phyloP scores from a whole-genome alignment of 805 yeast species.

The Lipomyces japonicus region DNA sequence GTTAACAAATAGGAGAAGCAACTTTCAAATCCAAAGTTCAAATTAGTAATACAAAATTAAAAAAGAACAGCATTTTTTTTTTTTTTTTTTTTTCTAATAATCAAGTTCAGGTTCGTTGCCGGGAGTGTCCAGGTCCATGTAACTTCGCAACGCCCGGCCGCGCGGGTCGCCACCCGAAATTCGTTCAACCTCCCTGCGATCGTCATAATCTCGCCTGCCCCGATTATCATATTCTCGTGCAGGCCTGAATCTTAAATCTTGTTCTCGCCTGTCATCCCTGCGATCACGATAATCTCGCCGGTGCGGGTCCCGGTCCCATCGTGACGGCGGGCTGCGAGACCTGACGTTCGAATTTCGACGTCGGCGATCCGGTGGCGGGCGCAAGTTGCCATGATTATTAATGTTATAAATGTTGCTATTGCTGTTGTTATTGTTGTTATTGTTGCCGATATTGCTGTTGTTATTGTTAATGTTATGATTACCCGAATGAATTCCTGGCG shows the following conservation, averaged over 20 bases:
- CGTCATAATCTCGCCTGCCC: conserved; percentile 7
- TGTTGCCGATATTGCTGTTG: not conserved
- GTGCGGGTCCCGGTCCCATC: not conserved
- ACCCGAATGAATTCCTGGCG: not conserved
- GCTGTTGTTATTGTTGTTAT: not conserved
- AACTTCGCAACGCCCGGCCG: conserved; percentile 21
- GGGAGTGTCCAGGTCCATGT: conserved; percentile 21
- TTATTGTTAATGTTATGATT: not conserved
- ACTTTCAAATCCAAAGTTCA: too few relatives aligned
- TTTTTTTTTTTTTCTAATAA: conserved; percentile 5
- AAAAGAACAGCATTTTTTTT: too few relatives aligned
- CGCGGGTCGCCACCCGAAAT: conserved; percentile 6
- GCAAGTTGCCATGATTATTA: not conserved
- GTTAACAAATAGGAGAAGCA: too few relatives aligned
- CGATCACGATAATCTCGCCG: conserved; percentile 17
- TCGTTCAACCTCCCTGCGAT: conserved; percentile 6
- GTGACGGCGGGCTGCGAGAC: conserved; percentile 8
- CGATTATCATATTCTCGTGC: not conserved
- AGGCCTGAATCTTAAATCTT: not conserved
- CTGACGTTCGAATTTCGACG: conserved; percentile 5
- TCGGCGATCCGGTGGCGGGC: conserved; percentile 11
- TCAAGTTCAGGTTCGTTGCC: conserved; percentile 13
- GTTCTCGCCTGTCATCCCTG: conserved; percentile 1
- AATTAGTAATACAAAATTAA: too few relatives aligned
- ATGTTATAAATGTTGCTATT: not conserved